Evolutionary conservation across 306 rosid genomes (phyloP).

Genomic region (Fragaria nilgerrensis): DNA sequence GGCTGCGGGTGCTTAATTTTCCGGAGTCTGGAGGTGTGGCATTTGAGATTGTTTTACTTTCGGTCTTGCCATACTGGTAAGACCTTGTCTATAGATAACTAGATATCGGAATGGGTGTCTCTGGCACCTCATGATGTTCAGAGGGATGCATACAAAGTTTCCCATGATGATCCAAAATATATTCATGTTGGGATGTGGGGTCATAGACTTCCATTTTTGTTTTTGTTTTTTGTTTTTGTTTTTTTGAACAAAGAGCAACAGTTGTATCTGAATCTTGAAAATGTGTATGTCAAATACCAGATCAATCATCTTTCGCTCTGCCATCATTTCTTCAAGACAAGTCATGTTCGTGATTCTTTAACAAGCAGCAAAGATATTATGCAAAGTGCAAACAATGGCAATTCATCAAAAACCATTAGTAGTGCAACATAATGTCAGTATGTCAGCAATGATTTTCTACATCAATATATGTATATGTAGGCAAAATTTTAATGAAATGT

Average conservation of each 20-base stretch:
- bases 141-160: slow-evolving; percentile 18
- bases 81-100: slow-evolving; percentile 43
- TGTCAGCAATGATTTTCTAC: no score
- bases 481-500: no score
- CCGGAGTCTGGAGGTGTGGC: slow-evolving; percentile 39
- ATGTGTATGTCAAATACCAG: slow-evolving; percentile 36
- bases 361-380: no score
- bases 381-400: no score
- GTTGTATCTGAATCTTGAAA: slow-evolving; percentile 39
- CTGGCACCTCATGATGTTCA: slow-evolving; percentile 44
- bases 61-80: slow-evolving; percentile 44
- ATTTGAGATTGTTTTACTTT: slow-evolving; percentile 40
- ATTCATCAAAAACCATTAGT: no score
- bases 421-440: no score
- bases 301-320: slow-evolving; percentile 22
- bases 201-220: slow-evolving; percentile 15
- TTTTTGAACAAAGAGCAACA: slow-evolving; percentile 17
- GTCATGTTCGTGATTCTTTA: no score
- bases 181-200: slow-evolving; percentile 42
- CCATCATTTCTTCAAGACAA: not conserved
- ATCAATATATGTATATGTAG: no score
- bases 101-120: slow-evolving; percentile 38
- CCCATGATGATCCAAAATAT: slow-evolving; percentile 23
- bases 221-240: not conserved
- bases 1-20: slow-evolving; percentile 29